Conservation (phyloP, 495 filamentous ascomycete genomes). For the Annulohypoxylon nitens region DNA sequence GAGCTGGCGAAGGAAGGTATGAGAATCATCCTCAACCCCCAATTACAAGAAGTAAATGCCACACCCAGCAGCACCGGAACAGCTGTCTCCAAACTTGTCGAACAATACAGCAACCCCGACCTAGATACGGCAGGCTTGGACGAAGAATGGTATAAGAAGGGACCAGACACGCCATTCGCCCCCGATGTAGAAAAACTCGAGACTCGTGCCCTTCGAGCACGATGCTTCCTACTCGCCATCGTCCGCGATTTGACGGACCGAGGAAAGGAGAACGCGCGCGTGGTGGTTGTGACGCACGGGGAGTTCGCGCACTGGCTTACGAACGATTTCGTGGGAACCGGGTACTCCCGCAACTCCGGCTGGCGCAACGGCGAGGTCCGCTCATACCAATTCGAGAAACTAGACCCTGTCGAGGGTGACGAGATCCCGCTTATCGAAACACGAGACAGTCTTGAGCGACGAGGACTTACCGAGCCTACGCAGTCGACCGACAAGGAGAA, state of each 20-base stretch:
- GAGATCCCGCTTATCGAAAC: slow-evolving; percentile 65
- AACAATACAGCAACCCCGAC: slow-evolving; percentile 56
- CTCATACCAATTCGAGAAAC: slow-evolving; percentile 70
- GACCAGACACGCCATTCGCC: slow-evolving; percentile 63
- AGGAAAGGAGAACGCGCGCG: slow-evolving; percentile 59
- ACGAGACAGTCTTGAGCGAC: slow-evolving; percentile 57
- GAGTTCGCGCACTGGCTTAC: slow-evolving; percentile 72
- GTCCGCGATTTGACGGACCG: slow-evolving; percentile 50
- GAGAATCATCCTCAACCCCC: slow-evolving; percentile 37
- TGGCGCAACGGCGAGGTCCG: slow-evolving; percentile 74
- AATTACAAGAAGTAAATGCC: slow-evolving; percentile 67
- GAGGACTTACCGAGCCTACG: slow-evolving; percentile 1
- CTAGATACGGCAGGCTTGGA: slow-evolving; percentile 58
- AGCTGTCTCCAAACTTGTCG: slow-evolving; percentile 57
- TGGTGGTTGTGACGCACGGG: slow-evolving; percentile 64
- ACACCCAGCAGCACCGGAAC: slow-evolving; percentile 79
- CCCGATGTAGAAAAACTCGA: slow-evolving; percentile 65
- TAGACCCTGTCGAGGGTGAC: slow-evolving; percentile 58
- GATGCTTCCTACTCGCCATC: slow-evolving; percentile 68
- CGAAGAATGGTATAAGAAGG: slow-evolving; percentile 75
- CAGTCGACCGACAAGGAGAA: background rate
- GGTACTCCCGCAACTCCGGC: slow-evolving; percentile 26
- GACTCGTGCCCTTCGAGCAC: slow-evolving; percentile 68
- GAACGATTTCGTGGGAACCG: slow-evolving; percentile 75
- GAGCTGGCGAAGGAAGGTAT: slow-evolving; percentile 32